Evolutionary conservation across 805 yeast species (phyloP), one percentile per base, ranked within the genome.

Genomic region (Candida fluviatilis): DNA sequence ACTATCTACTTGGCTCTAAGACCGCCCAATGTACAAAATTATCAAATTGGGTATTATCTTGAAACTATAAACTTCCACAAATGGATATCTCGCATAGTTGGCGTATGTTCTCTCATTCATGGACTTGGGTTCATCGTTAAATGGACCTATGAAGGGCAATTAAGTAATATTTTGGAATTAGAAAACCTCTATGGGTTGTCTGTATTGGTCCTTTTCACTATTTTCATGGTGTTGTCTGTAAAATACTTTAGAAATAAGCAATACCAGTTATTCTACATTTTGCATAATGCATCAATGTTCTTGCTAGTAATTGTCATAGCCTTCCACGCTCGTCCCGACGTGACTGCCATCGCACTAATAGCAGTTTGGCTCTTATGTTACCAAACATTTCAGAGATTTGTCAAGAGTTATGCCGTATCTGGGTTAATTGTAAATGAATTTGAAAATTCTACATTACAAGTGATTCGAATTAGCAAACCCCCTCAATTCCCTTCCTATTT

Each of bases 241-340:
- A 64, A 60, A 32, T 70, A 66, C 3, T 40, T 82, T 12, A 65
- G 93, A 51, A 54, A 73, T 36, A 52, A 56, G 17, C 53, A 60
- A 38, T 85, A 84, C 54, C 58, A 58, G 14, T 42, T 60, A 0
- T 84, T 85, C 50, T 84, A 80, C 52, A 34, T 76, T 2, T 44
- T 69, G 14, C 95, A 84, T 54, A 73, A 78, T 37, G 25, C 75
- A 3, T 64, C 77, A 2, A 68, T 77, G 6, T 62, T 76, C 58
- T 21, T 60, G 1, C 65, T 73, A 38, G 57, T 80, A 4, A 46
- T 66, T 1, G 46, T 77, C 17, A 66, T 76, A 4, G 65, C 69
- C 1, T 62, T 73, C 36, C 95, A 84, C 58, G 85, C 93, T 1
- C 71, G 91, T 43, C 91, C 91, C 0, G 80, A 81, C 1, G 84